Conservation (phyloP, 2,329 filamentous ascomycete genomes). For the Diaporthe ampelina region DNA sequence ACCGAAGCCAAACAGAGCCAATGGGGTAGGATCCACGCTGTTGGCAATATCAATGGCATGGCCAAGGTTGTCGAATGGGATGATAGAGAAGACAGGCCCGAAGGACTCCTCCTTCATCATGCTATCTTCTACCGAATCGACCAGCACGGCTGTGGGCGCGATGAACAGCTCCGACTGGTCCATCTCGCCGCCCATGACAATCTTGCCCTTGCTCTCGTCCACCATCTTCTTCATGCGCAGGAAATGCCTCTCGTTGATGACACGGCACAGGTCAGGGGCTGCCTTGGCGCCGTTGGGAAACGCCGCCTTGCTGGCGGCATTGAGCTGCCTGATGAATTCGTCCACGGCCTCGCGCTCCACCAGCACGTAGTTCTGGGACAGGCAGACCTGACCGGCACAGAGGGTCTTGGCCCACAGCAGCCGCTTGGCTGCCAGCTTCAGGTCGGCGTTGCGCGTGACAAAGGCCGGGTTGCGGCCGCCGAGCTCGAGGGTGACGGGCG, state of each 20-base stretch:
- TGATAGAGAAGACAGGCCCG: constrained; percentile 89
- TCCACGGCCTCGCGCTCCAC: constrained; percentile 82
- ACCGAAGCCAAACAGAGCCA: constrained; percentile 89
- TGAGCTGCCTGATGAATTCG: constrained; percentile 81
- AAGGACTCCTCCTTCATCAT: constrained; percentile 90
- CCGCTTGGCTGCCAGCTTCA: constrained; percentile 84
- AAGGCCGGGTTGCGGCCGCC: constrained; percentile 95
- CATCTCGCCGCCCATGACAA: constrained; percentile 87
- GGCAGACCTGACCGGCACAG: constrained; percentile 91
- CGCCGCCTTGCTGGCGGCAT: constrained; percentile 79
- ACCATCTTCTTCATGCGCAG: constrained; percentile 90
- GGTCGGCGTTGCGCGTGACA: constrained; percentile 85
- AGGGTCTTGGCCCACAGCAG: constrained; percentile 90
- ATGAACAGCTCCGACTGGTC: constrained; percentile 88
- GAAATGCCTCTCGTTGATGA: constrained; percentile 86
- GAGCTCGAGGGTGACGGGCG: constrained; percentile 89
- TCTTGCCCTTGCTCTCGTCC: constrained; percentile 85
- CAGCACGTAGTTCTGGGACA: constrained; percentile 93
- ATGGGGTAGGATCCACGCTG: constrained; percentile 83
- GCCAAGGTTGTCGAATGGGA: constrained; percentile 84
- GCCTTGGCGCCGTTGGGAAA: constrained; percentile 85
- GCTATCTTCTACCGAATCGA: constrained; percentile 80
- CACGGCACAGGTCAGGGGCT: constrained; percentile 83
- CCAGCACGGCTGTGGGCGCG: constrained; percentile 91
- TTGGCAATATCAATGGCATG: constrained; percentile 88